Conservation (phyloP, 2,329 filamentous ascomycete genomes). For the Acrodontium crateriforme region DNA sequence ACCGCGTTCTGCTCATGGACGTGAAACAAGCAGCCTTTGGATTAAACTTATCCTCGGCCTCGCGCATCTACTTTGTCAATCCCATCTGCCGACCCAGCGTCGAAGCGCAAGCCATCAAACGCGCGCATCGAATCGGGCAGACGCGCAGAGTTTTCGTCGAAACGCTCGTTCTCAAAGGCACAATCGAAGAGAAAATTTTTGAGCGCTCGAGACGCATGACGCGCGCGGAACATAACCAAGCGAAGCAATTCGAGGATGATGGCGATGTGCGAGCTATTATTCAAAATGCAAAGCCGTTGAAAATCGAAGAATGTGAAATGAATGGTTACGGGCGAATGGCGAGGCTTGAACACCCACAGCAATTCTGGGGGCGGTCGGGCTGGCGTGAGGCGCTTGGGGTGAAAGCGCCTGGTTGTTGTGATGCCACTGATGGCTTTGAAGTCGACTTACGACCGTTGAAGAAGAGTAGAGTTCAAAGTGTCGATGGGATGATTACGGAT, state of each 20-base stretch:
- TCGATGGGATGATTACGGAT: no score
- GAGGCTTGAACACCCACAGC: slow-evolving; percentile 26
- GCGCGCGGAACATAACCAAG: slow-evolving; percentile 40
- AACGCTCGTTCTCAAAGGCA: slow-evolving; percentile 66
- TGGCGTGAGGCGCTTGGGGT: slow-evolving; percentile 9
- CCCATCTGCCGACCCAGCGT: slow-evolving; percentile 74
- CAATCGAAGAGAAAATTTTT: slow-evolving; percentile 75
- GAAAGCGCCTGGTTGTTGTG: no score
- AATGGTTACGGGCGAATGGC: slow-evolving; percentile 26
- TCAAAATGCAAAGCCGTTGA: slow-evolving; percentile 38
- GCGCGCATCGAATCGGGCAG: slow-evolving; percentile 79
- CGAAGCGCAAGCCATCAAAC: slow-evolving; percentile 82
- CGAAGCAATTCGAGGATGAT: slow-evolving; percentile 46
- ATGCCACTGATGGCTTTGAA: no score
- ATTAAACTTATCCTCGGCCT: slow-evolving; percentile 70
- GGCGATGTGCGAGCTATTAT: slow-evolving; percentile 45
- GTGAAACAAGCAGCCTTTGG: slow-evolving; percentile 81
- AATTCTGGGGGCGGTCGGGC: slow-evolving; percentile 30
- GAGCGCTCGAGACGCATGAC: slow-evolving; percentile 63
- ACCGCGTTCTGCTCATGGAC: slow-evolving; percentile 79
- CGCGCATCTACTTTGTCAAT: slow-evolving; percentile 76
- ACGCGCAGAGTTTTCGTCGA: slow-evolving; percentile 66
- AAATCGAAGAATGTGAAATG: slow-evolving; percentile 23
- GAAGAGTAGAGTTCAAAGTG: no score
- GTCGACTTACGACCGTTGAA: no score